Evolutionary conservation across 805 yeast genomes (phyloP).

Genomic region (Danielozyma ontarioensis): DNA sequence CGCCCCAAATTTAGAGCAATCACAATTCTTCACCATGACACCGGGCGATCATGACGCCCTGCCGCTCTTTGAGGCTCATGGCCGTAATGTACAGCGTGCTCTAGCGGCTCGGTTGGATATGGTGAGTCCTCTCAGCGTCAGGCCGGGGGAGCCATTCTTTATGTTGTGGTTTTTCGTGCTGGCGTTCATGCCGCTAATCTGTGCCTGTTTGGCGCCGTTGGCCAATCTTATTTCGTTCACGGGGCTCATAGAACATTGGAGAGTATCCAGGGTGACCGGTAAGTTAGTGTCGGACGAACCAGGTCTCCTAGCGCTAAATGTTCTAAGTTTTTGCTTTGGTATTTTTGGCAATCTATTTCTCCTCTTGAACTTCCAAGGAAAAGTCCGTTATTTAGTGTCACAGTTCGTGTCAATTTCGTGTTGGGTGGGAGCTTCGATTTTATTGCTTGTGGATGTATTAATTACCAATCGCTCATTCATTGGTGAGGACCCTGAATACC

Average conservation of each 20-base stretch:
- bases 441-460: conserved; percentile 48
- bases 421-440: conserved; percentile 55
- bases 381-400: conserved; percentile 52
- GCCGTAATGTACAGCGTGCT: no score
- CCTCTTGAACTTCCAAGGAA: conserved; percentile 61
- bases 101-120: no score
- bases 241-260: conserved; percentile 70
- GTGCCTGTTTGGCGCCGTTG: conserved; percentile 76
- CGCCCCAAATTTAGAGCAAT: no score
- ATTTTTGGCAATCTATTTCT: conserved; percentile 63
- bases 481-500: conserved; percentile 8
- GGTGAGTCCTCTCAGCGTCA: no score
- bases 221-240: conserved; percentile 71
- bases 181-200: conserved; percentile 65
- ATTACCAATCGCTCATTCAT: conserved; percentile 23
- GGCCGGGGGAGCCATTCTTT: conserved; percentile 34
- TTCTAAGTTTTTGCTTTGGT: conserved; percentile 61
- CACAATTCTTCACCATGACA: no score
- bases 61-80: no score
- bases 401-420: conserved; percentile 59
- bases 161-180: conserved; percentile 62
- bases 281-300: conserved; percentile 26
- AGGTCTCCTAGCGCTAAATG: conserved; percentile 52
- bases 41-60: no score
- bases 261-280: conserved; percentile 23